Conservation (phyloP, 2,329 filamentous ascomycete genomes). For the Fusarium napiforme region DNA sequence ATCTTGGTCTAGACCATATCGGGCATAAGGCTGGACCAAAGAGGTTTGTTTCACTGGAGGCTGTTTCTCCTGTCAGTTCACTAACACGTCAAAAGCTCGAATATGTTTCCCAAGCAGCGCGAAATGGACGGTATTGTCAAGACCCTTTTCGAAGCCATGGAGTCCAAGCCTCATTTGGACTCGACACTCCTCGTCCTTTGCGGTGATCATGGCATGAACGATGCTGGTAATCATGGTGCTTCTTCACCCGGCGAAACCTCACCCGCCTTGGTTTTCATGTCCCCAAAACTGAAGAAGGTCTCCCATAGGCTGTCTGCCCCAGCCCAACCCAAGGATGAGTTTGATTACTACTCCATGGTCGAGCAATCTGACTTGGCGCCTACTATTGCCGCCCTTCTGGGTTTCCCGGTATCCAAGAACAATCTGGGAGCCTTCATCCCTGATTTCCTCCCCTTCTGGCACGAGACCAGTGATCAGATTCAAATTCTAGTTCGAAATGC, state of each 20-base stretch:
- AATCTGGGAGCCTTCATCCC: slow-evolving; percentile 88
- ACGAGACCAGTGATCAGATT: slow-evolving; percentile 61
- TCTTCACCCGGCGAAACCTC: slow-evolving; percentile 95
- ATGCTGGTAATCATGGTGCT: slow-evolving; percentile 95
- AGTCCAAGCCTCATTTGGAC: slow-evolving; percentile 74
- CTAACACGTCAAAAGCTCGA: slow-evolving; percentile 64
- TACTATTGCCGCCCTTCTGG: slow-evolving; percentile 85
- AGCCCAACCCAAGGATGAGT: slow-evolving; percentile 71
- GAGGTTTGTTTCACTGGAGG: slow-evolving; percentile 62
- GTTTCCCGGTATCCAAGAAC: slow-evolving; percentile 88
- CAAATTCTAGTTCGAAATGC: slow-evolving; percentile 82
- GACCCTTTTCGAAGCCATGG: slow-evolving; percentile 80
- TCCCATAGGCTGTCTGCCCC: slow-evolving; percentile 62
- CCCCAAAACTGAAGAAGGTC: slow-evolving; percentile 78
- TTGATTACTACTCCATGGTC: slow-evolving; percentile 85
- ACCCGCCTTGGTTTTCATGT: slow-evolving; percentile 89
- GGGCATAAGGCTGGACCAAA: slow-evolving; percentile 93
- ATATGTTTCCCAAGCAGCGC: slow-evolving; percentile 91
- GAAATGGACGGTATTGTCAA: slow-evolving; percentile 92
- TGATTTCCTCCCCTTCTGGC: slow-evolving; percentile 83
- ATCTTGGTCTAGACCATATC: slow-evolving; percentile 95
- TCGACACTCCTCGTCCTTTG: slow-evolving; percentile 86
- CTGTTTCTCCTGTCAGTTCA: background rate
- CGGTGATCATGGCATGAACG: slow-evolving; percentile 99
- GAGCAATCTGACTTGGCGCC: slow-evolving; percentile 96